Base-by-base conservation (phyloP, 495 filamentous ascomycete species). In the Glutinoglossum americanum region DNA sequence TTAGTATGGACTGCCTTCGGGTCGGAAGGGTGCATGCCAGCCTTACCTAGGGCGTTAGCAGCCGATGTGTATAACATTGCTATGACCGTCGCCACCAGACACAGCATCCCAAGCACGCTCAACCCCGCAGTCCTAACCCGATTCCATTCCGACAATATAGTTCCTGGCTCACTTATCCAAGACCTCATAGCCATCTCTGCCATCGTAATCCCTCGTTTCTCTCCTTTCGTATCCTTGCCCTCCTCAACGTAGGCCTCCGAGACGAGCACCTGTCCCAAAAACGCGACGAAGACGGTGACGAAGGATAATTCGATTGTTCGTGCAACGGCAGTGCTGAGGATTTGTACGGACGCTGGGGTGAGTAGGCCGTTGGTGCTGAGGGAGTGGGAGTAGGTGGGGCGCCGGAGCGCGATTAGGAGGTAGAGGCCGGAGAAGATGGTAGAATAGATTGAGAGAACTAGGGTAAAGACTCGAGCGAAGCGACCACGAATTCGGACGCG, bases 231-330 rank as follows among this genome's bases (percentile, higher is more conserved):
- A 9, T 33, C 30, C 9, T 65, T 64, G 0, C 74, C 76, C 19
- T 71, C 65, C 48, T 70, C 71, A 10, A 70, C 73, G 47, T 83
- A 70, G 0, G 84, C 81, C 27, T 80, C 70, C 11, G 80, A 71
- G 45, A 76, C 82, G 10, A 89, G 66, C 2, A 81, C 75, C 69
- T 89, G 85, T 0, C 84, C 85, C 2, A 88, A 62, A 44, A 84
- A 82, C 0, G 81, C 76, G 2, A 89, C 82, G 60, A 84, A 84
- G 1, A 87, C 81, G 0, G 85, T 85, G 21, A 87, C 83, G 63
- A 86, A 89, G 0, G 80, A 76, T 60, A 85, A 64, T 66, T 89
- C 85, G 54, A 88, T 84, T 0, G 77, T 79, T 67, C 86, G 88
- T 0, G 83, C 82, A 57, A 85, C 71, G 17, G 83, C 64, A 0